phyloP scores from a whole-genome alignment of 2,329 filamentous ascomycete species.

The Colletotrichum gigasporum region DNA sequence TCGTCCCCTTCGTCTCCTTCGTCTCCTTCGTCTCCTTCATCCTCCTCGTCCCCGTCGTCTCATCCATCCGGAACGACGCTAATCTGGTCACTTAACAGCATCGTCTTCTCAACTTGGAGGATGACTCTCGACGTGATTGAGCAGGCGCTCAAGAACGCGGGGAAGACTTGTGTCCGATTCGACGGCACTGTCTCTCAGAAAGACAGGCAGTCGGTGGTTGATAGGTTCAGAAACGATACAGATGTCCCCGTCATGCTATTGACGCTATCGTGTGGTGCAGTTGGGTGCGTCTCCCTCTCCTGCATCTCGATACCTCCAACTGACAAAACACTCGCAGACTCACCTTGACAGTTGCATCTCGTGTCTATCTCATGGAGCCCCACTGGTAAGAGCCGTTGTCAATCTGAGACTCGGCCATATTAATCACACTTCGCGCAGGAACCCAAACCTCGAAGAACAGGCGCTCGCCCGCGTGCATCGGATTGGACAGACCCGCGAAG shows the following conservation, averaged over 20 bases:
- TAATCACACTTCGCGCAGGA: conserved; percentile 31
- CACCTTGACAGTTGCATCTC: conserved; percentile 56
- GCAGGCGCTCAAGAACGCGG: conserved; percentile 44
- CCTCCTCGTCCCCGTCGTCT: too few relatives aligned
- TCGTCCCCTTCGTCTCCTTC: too few relatives aligned
- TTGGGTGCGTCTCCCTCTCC: conserved; percentile 49
- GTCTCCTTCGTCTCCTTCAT: too few relatives aligned
- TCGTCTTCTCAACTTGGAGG: conserved; percentile 63
- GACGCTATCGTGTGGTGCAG: conserved; percentile 61
- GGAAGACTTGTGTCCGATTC: conserved; percentile 45
- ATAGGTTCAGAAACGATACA: conserved; percentile 49
- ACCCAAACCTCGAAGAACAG: conserved; percentile 42
- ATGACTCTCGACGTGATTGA: conserved; percentile 57
- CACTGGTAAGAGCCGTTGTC: conserved; percentile 45
- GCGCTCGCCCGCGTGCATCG: conserved; percentile 40
- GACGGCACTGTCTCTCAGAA: conserved; percentile 56
- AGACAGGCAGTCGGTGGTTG: conserved; percentile 50
- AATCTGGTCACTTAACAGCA: too few relatives aligned
- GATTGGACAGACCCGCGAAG: conserved; percentile 38
- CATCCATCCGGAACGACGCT: too few relatives aligned
- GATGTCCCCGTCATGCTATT: conserved; percentile 54
- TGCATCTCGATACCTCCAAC: background rate
- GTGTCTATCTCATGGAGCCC: conserved; percentile 60
- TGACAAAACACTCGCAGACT: conserved; percentile 41
- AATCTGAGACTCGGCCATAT: background rate